These are phyloP conservation scores for Alliaria petiolata DNA, from an alignment of 345 rosid genomes.

Conservation along the genomic window DNA sequence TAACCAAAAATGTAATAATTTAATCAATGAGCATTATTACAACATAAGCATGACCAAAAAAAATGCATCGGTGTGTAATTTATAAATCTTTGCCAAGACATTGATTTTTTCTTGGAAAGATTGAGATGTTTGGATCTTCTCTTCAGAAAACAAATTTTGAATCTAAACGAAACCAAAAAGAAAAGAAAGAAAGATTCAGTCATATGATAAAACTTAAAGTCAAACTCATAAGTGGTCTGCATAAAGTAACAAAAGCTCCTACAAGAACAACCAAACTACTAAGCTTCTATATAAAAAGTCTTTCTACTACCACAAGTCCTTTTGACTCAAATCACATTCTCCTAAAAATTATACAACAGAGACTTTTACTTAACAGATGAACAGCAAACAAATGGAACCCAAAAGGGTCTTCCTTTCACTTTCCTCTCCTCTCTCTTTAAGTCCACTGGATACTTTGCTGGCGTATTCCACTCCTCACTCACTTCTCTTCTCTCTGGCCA, in stretches of 20 bases:
- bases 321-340: background rate
- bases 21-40: no score
- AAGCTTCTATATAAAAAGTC: background rate
- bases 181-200: background rate
- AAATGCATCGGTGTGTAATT: no score
- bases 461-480: constrained; percentile 61
- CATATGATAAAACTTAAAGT: constrained; percentile 2
- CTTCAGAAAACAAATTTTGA: background rate
- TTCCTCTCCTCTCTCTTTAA: constrained; percentile 75
- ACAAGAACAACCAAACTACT: constrained; percentile 11
- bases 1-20: no score
- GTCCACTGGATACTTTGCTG: constrained; percentile 61
- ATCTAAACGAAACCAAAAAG: background rate
- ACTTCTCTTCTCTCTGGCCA: constrained; percentile 38
- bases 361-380: constrained; percentile 43
- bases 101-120: no score
- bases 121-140: background rate
- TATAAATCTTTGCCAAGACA: no score
- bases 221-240: background rate
- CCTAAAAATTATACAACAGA: constrained; percentile 15
- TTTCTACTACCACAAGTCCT: constrained; percentile 6
- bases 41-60: no score
- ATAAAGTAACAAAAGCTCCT: background rate
- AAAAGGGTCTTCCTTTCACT: constrained; percentile 73
- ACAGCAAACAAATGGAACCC: constrained; percentile 90